These are phyloP conservation scores for Stenocarpella maydis DNA, from an alignment of 2,329 filamentous ascomycete genomes.

Conservation along the genomic window DNA sequence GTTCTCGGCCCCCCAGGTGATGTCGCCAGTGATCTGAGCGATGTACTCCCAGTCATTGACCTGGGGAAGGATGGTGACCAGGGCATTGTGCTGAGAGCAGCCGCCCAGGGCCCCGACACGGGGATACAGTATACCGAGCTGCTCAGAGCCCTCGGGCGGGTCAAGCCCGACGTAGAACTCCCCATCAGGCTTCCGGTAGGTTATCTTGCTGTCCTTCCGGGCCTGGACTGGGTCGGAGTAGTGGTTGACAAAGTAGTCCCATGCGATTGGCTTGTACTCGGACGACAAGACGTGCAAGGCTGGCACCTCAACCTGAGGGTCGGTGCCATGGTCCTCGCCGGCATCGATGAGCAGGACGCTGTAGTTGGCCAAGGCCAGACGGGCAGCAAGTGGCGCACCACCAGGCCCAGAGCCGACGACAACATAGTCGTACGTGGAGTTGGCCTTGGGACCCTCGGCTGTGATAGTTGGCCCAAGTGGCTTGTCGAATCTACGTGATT, in stretches of 20 bases:
- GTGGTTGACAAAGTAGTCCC: constrained; percentile 71
- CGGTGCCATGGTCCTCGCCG: constrained; percentile 58
- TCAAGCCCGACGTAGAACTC: constrained; percentile 45
- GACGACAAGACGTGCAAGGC: constrained; percentile 38
- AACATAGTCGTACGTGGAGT: constrained; percentile 58
- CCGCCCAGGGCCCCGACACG: constrained; percentile 49
- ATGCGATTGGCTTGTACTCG: constrained; percentile 45
- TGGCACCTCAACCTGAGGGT: constrained; percentile 40
- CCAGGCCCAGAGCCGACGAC: constrained; percentile 62
- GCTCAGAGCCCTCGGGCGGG: constrained; percentile 45
- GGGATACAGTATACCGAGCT: constrained; percentile 49
- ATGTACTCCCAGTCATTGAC: constrained; percentile 53
- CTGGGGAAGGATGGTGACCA: constrained; percentile 50
- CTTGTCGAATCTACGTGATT: constrained; percentile 8
- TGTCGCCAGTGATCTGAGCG: constrained; percentile 51
- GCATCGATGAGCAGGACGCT: constrained; percentile 63
- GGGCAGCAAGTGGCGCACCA: constrained; percentile 58
- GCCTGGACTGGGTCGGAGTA: constrained; percentile 60
- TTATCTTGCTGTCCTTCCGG: constrained; percentile 60
- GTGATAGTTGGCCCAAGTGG: constrained; percentile 8
- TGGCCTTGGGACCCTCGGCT: constrained; percentile 1
- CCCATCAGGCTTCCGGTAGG: constrained; percentile 48
- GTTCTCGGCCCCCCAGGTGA: constrained; percentile 56
- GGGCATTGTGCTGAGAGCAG: constrained; percentile 48
- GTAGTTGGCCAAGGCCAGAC: constrained; percentile 61